These are phyloP conservation scores for Corrigiola litoralis DNA, from an alignment of 179 eudicot genomes.

Conservation along the genomic window DNA sequence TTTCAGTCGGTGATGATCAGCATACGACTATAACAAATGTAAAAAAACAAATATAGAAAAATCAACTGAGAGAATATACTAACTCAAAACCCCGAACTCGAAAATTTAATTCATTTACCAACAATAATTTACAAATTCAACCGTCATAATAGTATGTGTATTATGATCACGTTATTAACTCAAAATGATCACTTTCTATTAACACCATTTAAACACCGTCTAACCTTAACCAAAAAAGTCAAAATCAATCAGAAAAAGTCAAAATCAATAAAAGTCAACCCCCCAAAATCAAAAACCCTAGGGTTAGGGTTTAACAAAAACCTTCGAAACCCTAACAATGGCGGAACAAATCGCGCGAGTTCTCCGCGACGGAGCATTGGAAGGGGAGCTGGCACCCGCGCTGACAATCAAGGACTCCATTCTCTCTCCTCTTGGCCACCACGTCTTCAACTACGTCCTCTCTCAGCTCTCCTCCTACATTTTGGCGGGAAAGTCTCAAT, in stretches of 20 bases:
- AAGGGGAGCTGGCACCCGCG: constrained; percentile 75
- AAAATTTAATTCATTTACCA: too few species aligned
- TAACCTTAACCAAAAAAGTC: background rate
- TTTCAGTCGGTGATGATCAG: too few species aligned
- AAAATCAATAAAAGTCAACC: too few species aligned
- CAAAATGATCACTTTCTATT: too few species aligned
- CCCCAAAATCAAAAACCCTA: constrained; percentile 12
- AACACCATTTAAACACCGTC: too few species aligned
- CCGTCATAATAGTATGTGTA: too few species aligned
- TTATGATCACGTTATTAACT: too few species aligned
- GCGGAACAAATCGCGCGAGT: constrained; percentile 63
- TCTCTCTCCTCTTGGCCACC: constrained; percentile 43
- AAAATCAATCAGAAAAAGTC: background rate
- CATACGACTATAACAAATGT: background rate
- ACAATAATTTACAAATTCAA: too few species aligned
- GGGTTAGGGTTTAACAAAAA: constrained; percentile 34
- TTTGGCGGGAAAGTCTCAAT: constrained; percentile 65
- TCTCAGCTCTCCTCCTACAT: constrained; percentile 56
- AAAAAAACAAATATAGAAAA: background rate
- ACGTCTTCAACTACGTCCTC: constrained; percentile 60
- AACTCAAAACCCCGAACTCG: constrained; percentile 1
- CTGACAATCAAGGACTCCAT: constrained; percentile 60
- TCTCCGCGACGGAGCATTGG: constrained; percentile 68
- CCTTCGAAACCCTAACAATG: constrained; percentile 35
- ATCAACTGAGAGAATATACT: background rate